A percentile compares a stretch with the other conserved stretches of the same genome.
Evolutionary conservation across 768 basidiomycete species (phyloP).

Genomic region (Hydnum rufescens): DNA sequence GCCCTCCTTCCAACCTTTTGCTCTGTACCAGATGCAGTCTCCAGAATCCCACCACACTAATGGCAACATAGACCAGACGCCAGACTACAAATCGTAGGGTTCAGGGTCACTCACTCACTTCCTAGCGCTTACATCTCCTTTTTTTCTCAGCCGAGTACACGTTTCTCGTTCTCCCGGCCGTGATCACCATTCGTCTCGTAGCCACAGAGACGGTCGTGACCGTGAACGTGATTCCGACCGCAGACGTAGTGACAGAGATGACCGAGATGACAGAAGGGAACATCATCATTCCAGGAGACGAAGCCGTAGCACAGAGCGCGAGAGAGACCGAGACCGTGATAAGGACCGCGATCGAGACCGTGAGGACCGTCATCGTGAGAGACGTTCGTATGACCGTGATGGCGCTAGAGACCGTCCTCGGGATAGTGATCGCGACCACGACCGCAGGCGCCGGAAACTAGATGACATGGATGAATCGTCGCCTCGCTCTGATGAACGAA

Average conservation of each 20-base stretch:
- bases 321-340: neutral
- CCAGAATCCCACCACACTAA: neutral
- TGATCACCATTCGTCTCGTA: neutral
- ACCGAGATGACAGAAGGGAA: constrained; percentile 4
- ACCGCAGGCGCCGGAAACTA: constrained; percentile 43
- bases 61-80: neutral
- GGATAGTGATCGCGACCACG: constrained; percentile 12
- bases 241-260: constrained; percentile 1
- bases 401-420: constrained; percentile 1
- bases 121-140: neutral
- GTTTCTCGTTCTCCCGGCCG: neutral
- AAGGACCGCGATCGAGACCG: neutral
- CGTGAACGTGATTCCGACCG: neutral
- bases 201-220: neutral
- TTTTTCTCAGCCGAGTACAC: too few relatives aligned
- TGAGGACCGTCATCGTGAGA: constrained; percentile 1
- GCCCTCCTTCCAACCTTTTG: neutral
- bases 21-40: neutral
- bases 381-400: neutral
- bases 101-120: neutral
- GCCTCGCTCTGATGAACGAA: constrained; percentile 28
- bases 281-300: neutral
- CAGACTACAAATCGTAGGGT: neutral
- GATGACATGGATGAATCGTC: constrained; percentile 23
- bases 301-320: neutral